Evolutionary conservation across 179 eudicot species (phyloP).

Genomic region (Beta lomatogona): DNA sequence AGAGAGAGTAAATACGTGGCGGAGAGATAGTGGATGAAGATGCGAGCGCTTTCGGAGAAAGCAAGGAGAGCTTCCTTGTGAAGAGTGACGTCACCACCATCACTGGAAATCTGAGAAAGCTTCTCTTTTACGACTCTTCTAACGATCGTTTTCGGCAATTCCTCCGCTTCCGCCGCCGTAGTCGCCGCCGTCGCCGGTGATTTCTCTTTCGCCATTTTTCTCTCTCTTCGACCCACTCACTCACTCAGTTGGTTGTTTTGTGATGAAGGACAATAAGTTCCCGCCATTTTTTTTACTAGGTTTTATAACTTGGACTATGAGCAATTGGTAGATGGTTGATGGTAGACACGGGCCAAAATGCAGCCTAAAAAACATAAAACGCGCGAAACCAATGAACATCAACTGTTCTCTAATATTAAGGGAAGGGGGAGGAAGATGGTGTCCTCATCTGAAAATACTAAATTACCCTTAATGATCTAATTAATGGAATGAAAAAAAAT

Average conservation of each 20-base stretch:
- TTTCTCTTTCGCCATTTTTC: conserved; percentile 35
- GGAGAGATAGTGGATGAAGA: conserved; percentile 93
- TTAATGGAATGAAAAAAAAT: too few species aligned
- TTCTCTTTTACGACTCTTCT: conserved; percentile 82
- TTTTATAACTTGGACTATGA: too few species aligned
- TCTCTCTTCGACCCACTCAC: neutral
- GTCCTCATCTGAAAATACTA: too few species aligned
- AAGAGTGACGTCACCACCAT: conserved; percentile 59
- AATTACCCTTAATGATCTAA: too few species aligned
- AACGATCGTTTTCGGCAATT: conserved; percentile 78
- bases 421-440: too few species aligned
- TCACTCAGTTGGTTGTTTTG: neutral
- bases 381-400: too few species aligned
- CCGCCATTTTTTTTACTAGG: conserved; percentile 29
- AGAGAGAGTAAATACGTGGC: conserved; percentile 56
- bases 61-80: conserved; percentile 43
- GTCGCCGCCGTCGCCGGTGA: conserved; percentile 5
- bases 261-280: neutral
- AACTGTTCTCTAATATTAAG: too few species aligned
- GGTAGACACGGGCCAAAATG: too few species aligned
- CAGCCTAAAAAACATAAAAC: too few species aligned
- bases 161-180: conserved; percentile 42
- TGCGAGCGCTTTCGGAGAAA: conserved; percentile 41
- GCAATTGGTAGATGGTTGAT: too few species aligned
- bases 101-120: conserved; percentile 58